These are phyloP conservation scores for Beauveria sp. DNA, from an alignment of 2,329 filamentous ascomycete species.

Conservation along the genomic window DNA sequence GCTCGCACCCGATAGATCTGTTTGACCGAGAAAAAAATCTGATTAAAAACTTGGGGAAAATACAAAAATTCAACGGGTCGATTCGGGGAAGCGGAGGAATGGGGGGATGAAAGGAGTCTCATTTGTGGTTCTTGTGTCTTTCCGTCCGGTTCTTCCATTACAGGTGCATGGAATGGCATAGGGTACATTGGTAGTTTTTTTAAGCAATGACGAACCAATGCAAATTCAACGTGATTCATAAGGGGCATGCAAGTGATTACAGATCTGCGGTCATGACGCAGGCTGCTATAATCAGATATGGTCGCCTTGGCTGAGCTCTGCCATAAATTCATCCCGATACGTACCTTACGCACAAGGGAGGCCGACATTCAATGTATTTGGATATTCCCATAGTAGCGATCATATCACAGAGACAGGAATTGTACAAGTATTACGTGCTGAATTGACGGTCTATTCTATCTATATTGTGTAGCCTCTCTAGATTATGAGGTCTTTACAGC, in stretches of 20 bases:
- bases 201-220: conserved; percentile 29
- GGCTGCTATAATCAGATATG: no score
- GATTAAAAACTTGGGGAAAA: conserved; percentile 5
- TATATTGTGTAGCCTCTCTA: background rate
- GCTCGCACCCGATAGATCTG: conserved; percentile 66
- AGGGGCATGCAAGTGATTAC: background rate
- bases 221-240: conserved; percentile 19
- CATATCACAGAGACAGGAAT: no score
- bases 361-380: no score
- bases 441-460: conserved; percentile 2
- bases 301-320: no score
- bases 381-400: no score
- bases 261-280: no score
- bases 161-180: conserved; percentile 35
- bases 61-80: conserved; percentile 8
- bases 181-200: conserved; percentile 34
- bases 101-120: conserved; percentile 24
- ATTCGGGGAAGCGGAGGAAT: conserved; percentile 8
- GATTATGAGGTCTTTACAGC: conserved; percentile 30
- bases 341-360: no score
- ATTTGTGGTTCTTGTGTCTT: conserved; percentile 37
- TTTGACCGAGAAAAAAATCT: background rate
- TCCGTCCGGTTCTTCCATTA: conserved; percentile 34
- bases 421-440: background rate
- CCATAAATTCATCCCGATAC: no score